These are phyloP conservation scores for Verticillium longisporum DNA, from an alignment of 2,329 filamentous ascomycete species.

Conservation along the genomic window DNA sequence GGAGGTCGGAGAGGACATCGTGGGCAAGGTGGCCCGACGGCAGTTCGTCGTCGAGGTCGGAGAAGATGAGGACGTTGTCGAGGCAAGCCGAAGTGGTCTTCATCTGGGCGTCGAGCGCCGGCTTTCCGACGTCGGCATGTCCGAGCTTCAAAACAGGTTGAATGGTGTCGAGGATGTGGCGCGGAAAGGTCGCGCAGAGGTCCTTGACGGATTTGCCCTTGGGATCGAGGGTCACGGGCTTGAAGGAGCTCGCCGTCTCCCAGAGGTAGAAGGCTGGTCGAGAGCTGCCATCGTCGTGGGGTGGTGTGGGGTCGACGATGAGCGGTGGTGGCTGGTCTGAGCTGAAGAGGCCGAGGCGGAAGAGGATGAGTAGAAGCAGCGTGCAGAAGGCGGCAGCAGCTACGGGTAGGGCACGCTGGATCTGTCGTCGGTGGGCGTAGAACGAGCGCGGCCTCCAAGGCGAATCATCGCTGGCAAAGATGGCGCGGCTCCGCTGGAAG, in stretches of 20 bases:
- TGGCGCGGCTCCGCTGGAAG: neutral
- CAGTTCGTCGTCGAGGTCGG: slow-evolving; percentile 36
- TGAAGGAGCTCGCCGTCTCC: slow-evolving; percentile 19
- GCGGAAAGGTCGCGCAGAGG: slow-evolving; percentile 20
- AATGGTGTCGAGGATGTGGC: slow-evolving; percentile 15
- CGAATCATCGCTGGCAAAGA: slow-evolving; percentile 1
- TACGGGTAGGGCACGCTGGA: neutral
- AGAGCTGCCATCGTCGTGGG: slow-evolving; percentile 4
- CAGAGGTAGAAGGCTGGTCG: slow-evolving; percentile 12
- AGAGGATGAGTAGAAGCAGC: neutral
- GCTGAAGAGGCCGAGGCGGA: neutral
- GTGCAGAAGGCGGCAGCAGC: neutral
- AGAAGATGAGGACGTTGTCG: slow-evolving; percentile 37
- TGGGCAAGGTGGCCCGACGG: slow-evolving; percentile 33
- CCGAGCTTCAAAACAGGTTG: slow-evolving; percentile 40
- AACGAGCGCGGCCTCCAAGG: neutral
- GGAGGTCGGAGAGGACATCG: slow-evolving; percentile 39
- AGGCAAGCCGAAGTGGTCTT: slow-evolving; percentile 46
- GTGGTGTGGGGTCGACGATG: neutral
- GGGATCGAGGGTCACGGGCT: slow-evolving; percentile 13
- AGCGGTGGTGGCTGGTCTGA: neutral
- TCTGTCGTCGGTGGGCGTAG: slow-evolving; percentile 1
- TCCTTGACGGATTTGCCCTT: slow-evolving; percentile 11
- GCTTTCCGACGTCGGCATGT: slow-evolving; percentile 28
- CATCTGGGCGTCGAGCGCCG: slow-evolving; percentile 38